Evolutionary conservation across 163 green algal species (phyloP).

Genomic region (Prototheca stagnorum): DNA sequence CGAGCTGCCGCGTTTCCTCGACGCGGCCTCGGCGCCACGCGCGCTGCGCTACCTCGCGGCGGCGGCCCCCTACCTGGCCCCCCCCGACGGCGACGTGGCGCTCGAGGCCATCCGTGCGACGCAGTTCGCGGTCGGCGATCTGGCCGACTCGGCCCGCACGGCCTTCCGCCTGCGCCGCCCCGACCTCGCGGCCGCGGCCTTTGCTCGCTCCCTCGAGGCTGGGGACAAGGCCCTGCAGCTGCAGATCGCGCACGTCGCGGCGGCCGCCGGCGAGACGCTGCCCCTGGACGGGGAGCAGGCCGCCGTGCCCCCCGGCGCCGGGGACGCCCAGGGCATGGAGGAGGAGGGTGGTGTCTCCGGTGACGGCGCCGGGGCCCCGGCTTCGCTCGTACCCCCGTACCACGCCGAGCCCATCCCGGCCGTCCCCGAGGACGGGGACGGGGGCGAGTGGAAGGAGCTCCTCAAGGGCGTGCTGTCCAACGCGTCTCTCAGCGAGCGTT

Average conservation of each 20-base stretch:
- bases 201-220: constrained; percentile 39
- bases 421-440: constrained; percentile 57
- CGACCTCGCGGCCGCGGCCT: constrained; percentile 40
- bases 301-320: too few relatives aligned
- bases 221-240: constrained; percentile 54
- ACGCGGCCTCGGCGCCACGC: constrained; percentile 58
- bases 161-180: constrained; percentile 60
- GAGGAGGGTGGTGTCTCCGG: too few relatives aligned
- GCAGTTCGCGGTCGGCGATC: constrained; percentile 11
- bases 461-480: constrained; percentile 28
- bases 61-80: constrained; percentile 78
- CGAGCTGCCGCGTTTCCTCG: constrained; percentile 54
- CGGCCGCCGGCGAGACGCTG: constrained; percentile 43
- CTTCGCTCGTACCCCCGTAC: too few relatives aligned
- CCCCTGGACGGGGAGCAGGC: too few relatives aligned
- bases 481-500: constrained; percentile 56
- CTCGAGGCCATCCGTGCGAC: constrained; percentile 39
- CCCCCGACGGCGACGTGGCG: constrained; percentile 73
- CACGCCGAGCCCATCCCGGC: too few relatives aligned
- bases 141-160: constrained; percentile 68
- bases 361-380: too few relatives aligned
- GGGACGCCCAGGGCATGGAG: too few relatives aligned
- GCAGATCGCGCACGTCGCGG: constrained; percentile 88
- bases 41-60: constrained; percentile 84
- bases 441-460: constrained; percentile 33